These are phyloP conservation scores for Penicillium longicatenatum DNA, from an alignment of 495 filamentous ascomycete species.

Conservation along the genomic window DNA sequence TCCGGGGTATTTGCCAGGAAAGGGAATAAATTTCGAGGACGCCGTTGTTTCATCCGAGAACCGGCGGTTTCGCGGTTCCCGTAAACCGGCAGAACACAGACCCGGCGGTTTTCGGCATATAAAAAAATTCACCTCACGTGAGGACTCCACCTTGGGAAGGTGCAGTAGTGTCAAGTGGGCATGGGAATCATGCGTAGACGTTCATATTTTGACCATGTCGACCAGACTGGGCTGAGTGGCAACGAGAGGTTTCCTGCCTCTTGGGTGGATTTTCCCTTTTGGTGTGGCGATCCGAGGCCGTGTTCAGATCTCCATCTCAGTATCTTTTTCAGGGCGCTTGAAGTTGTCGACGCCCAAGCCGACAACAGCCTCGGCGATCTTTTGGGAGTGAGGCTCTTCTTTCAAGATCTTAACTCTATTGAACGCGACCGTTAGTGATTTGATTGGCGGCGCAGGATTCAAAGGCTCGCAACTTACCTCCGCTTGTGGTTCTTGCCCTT, in stretches of 20 bases:
- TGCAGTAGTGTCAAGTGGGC: slow-evolving; percentile 6
- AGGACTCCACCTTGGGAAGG: slow-evolving; percentile 1
- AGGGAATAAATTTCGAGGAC: slow-evolving; percentile 28
- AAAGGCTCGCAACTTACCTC: slow-evolving; percentile 55
- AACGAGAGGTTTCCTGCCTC: slow-evolving; percentile 2
- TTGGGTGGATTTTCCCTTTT: slow-evolving; percentile 2
- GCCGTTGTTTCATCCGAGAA: slow-evolving; percentile 28
- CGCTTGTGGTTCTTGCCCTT: slow-evolving; percentile 92
- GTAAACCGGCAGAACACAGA: slow-evolving; percentile 34
- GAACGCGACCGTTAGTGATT: slow-evolving; percentile 4
- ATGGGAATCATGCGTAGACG: background rate
- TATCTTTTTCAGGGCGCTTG: slow-evolving; percentile 30
- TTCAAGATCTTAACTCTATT: slow-evolving; percentile 70
- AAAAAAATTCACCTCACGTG: slow-evolving; percentile 27
- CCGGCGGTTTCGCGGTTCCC: slow-evolving; percentile 36
- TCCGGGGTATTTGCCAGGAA: slow-evolving; percentile 32
- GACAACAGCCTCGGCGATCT: slow-evolving; percentile 79
- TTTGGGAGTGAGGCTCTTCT: slow-evolving; percentile 83
- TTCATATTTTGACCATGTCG: background rate
- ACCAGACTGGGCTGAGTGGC: background rate
- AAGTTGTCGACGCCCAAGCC: slow-evolving; percentile 68
- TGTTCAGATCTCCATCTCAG: slow-evolving; percentile 41
- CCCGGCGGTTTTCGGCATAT: slow-evolving; percentile 41
- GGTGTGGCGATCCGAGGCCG: background rate
- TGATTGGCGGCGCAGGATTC: background rate